A percentile compares a stretch with the other conserved stretches of the same genome.
These are phyloP conservation scores for Solanum chacoense DNA, from an alignment of 305 asterid species.

Conservation along the genomic window DNA sequence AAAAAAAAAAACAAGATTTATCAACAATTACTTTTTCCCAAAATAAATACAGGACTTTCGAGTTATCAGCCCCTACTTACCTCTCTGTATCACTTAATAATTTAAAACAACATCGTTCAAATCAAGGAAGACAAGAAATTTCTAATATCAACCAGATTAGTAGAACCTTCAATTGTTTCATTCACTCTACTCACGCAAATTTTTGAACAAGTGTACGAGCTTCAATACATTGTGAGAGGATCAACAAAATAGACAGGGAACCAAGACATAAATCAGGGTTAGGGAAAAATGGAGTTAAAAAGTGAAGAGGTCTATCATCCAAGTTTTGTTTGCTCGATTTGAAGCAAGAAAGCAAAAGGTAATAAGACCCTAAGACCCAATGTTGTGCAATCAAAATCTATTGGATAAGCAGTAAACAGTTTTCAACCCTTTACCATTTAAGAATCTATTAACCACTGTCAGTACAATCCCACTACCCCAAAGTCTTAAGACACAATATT, in stretches of 20 bases:
- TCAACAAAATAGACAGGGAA: neutral
- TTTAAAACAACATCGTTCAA: neutral
- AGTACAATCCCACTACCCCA: neutral
- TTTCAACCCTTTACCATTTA: neutral
- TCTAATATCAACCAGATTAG: neutral
- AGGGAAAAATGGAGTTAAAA: neutral
- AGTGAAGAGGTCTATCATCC: neutral
- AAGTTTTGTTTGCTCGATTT: neutral
- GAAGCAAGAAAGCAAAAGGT: neutral
- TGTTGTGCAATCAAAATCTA: neutral
- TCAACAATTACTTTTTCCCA: neutral
- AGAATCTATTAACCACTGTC: neutral
- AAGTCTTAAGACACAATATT: neutral
- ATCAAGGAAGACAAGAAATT: neutral
- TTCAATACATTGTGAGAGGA: neutral
- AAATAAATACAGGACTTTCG: neutral
- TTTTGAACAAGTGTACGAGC: neutral
- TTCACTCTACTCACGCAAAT: neutral
- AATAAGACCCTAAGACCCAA: neutral
- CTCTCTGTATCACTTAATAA: neutral
- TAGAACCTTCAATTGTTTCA: neutral
- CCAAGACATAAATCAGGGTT: neutral
- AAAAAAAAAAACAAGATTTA: neutral
- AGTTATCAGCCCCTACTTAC: neutral
- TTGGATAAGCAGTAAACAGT: neutral